Base-by-base conservation (phyloP, 2,329 filamentous ascomycete genomes). In the Ophiostoma quercus region DNA sequence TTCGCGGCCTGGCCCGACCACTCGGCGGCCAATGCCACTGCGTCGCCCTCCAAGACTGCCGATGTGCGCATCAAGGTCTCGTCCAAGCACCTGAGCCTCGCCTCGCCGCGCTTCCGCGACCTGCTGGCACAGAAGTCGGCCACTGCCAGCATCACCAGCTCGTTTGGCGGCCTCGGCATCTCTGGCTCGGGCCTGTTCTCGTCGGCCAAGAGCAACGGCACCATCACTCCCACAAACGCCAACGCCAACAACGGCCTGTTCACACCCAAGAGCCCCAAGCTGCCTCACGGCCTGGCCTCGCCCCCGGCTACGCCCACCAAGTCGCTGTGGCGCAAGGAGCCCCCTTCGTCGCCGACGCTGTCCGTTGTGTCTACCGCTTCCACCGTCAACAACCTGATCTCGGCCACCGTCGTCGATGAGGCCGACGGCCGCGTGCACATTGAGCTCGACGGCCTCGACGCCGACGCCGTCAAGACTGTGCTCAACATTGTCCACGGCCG, bases 401-500 rank as follows among this genome's bases (percentile, higher is more conserved):
- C 37, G n/a, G 32, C n/a, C 22, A 51, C 62, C 65, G 62, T 5
- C 67, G 71, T 11, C 74, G 76, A 70, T 43, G 60, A 66, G 66
- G 70, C 77, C 0, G 78, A 79, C 66, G 77, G 77, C 16, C 75
- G 78, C 62, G 68, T 77, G 6, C 77, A 79, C 68, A 69, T 79
- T 7, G 71, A 69, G 3, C 71, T 79, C 6, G 75, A 74, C 3
- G 75, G 75, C 19, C 77, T 78, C 69, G 78, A 84, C 68, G 73
- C 76, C 3, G 75, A 79, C 7, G 80, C 81, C 0, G 74, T 78
- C 9, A 78, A 80, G 22, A 69, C 84, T 0, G 69, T 83, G 8
- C 74, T 84, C 66, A 79, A 82, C 70, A 79, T 82, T n/a, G 75
- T 85, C 11, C 83, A 85, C 74, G 77, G 79, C 67, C 78, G 78